Conservation (phyloP, 345 rosid species). For the Corchorus olitorius region DNA sequence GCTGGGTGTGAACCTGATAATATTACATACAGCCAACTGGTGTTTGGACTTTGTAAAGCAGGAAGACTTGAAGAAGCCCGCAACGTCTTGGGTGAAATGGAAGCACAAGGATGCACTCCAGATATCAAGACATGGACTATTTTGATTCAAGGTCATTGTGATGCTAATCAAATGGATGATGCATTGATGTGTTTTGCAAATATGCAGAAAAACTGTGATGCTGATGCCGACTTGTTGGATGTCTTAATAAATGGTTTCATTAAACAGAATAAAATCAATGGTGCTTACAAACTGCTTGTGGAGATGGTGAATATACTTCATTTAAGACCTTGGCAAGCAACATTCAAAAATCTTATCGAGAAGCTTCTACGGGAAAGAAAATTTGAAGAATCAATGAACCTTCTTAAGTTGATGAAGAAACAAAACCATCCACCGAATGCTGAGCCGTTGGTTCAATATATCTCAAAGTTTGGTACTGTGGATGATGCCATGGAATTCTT, state of each 20-base stretch:
- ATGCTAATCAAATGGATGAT: slow-evolving; percentile 55
- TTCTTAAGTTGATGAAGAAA: slow-evolving; percentile 70
- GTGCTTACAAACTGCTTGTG: slow-evolving; percentile 57
- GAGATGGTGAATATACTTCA: slow-evolving; percentile 55
- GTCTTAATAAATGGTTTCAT: slow-evolving; percentile 69
- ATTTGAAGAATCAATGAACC: slow-evolving; percentile 73
- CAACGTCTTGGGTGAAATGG: slow-evolving; percentile 65
- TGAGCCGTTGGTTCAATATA: slow-evolving; percentile 60
- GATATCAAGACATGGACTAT: slow-evolving; percentile 92
- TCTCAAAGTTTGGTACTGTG: slow-evolving; percentile 74
- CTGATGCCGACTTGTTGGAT: slow-evolving; percentile 69
- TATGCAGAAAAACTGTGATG: slow-evolving; percentile 49
- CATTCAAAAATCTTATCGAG: slow-evolving; percentile 66
- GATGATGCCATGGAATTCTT: slow-evolving; percentile 68
- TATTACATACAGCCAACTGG: slow-evolving; percentile 78
- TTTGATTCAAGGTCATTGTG: slow-evolving; percentile 82
- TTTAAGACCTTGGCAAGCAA: slow-evolving; percentile 82
- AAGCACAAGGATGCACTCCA: slow-evolving; percentile 56
- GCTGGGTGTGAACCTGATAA: slow-evolving; percentile 82
- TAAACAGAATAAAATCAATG: slow-evolving; percentile 55
- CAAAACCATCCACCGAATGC: slow-evolving; percentile 59
- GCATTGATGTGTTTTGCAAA: slow-evolving; percentile 61
- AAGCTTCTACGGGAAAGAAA: slow-evolving; percentile 65
- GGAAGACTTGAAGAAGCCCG: slow-evolving; percentile 72
- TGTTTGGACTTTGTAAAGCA: slow-evolving; percentile 87